Evolutionary conservation across 805 yeast species (phyloP), one percentile per base, ranked within the genome.

Genomic region (Wickerhamomyces kurtzmanii): DNA sequence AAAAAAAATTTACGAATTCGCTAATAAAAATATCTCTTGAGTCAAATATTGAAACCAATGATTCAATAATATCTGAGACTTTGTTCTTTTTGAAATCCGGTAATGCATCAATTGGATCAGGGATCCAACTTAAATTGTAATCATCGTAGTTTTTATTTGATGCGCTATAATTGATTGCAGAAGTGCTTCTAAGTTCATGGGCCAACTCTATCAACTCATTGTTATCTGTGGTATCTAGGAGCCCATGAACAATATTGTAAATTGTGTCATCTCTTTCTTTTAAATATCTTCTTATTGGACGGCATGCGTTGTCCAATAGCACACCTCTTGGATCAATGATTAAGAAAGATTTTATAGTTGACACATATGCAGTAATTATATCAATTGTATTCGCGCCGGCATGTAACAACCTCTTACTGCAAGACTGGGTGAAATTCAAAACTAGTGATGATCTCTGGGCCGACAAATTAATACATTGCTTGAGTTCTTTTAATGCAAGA

Each of bases 41-140:
- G 26, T 82, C 89, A 51, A 74, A 80, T 1, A 85, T 69, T 2
- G 87, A 72, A 3, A 81, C 62, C 18, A 85, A 57, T 0, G 84
- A 70, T 37, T 75, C 85, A 14, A 85, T 73, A 5, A 76, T 67
- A 43, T 83, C 94, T 23, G 71, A 67, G 14, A 68, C 72, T 24
- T 65, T 62, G 8, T 64, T 66, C 34, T 71, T 70, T 24, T 70
- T 66, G 55, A 81, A 85, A 49, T 84, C 94, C 0, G 87, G 83
- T n/a, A 86, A 66, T 0, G 95, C 93, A 54, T 85, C 95, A 11
- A 82, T 66, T 0, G 95, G 95, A 40, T 83, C 94, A 1, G 95
- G 95, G 7, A 51, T 49, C 95, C 95, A 84, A 26, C 67, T 57
- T 3, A 73, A 43, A 22, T 37, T 34, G 7, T 41, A 19, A 12